Base-by-base conservation (phyloP, 2,329 filamentous ascomycete genomes). In the Dothistroma pini region DNA sequence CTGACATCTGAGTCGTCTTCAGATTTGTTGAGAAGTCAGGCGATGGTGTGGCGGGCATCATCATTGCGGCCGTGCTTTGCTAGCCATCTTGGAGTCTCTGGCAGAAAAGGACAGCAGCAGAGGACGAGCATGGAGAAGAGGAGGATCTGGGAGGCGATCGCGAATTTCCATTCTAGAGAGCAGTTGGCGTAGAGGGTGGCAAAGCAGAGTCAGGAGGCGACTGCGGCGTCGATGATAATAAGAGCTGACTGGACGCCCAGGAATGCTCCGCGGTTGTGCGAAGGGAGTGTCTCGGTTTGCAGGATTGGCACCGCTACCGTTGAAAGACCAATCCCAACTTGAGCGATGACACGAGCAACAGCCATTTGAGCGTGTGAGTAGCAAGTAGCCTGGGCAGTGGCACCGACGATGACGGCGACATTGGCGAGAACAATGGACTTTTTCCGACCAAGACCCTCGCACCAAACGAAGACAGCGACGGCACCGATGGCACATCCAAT, bases 21-120 rank as follows among this genome's bases (percentile, higher is more conserved):
- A 2, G 70, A 61, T 50, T 70, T 72, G 62, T 75, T 70, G 2
- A 74, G 61, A 25, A 77, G 68, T 2, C 71, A 68, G 6, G 70
- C 68, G 31, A 75, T 71, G 47, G 68, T 66, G 44, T 60, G 52
- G 29, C 64, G 54, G 48, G 70, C 72, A 59, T 74, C 66, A 0
- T 70, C 67, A 21, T 61, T 64, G 12, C 62, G 60, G 16, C 70
- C 70, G 31, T 66, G 69, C 21, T 69, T 69, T 25, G 70, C 71
- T 9, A 74, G 62, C 71, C 72, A 71, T 44, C 69, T 56, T 8
- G 69, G 69, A 11, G 68, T 69, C 47, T 71, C 70, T 16, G 62
- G 63, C n/a, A 71, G 56, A 60, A 71, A 71, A 7, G 67, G 68
- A 47, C 69, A 70, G 63, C 63, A 69, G 47, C 54, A 53, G 19